phyloP scores from a whole-genome alignment of 352 stramenopile genomes.

The Pythium aristosporum region DNA sequence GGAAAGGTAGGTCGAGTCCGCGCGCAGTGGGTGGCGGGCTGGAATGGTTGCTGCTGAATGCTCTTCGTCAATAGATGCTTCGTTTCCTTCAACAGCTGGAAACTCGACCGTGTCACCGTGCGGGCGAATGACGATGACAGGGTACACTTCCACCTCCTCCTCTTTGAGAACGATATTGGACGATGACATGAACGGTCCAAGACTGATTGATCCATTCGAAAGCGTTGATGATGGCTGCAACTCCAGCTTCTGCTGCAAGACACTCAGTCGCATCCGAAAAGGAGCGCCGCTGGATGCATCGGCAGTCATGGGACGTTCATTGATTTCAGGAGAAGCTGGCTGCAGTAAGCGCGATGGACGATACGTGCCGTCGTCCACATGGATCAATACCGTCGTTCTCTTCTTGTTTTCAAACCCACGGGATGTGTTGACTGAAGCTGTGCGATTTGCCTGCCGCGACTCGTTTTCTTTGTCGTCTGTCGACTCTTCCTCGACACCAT shows the following conservation, averaged over 20 bases:
- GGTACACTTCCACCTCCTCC: conserved; percentile 66
- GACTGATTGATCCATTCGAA: conserved; percentile 23
- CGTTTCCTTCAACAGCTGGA: not conserved
- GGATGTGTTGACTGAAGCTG: not conserved
- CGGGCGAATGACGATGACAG: conserved; percentile 55
- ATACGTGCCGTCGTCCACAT: conserved; percentile 31
- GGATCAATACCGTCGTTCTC: conserved; percentile 32
- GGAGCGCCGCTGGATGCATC: not conserved
- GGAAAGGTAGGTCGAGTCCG: conserved; percentile 44
- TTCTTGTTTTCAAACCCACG: not conserved
- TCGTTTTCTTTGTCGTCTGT: conserved; percentile 29
- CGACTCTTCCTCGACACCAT: conserved; percentile 8
- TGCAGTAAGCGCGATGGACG: conserved; percentile 44
- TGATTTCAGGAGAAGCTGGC: not conserved
- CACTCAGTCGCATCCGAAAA: conserved; percentile 30
- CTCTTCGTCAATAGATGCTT: not conserved
- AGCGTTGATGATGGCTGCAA: conserved; percentile 33
- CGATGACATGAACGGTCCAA: conserved; percentile 45
- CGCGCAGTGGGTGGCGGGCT: not conserved
- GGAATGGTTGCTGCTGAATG: not conserved
- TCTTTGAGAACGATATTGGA: conserved; percentile 52
- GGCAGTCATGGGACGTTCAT: not conserved
- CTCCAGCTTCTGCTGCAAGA: conserved; percentile 42
- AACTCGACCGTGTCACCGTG: conserved; percentile 35
- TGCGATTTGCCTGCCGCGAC: conserved; percentile 17